A percentile compares a stretch with the other conserved stretches of the same genome.
Conservation (phyloP, 768 basidiomycete genomes). For the Panellus pusillus region DNA sequence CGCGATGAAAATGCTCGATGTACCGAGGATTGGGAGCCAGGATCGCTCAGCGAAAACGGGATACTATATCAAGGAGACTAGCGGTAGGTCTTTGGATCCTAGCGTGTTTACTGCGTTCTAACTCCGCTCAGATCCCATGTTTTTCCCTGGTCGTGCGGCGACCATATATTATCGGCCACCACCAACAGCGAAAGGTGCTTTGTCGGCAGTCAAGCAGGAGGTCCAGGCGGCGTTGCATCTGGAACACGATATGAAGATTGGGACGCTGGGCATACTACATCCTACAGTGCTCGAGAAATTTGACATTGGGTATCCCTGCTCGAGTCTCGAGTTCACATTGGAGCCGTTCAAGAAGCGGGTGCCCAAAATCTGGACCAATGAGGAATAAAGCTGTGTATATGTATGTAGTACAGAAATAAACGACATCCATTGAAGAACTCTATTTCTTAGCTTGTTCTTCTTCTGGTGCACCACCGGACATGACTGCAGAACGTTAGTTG, state of each 20-base stretch:
- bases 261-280: conserved; percentile 91
- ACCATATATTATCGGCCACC: conserved; percentile 82
- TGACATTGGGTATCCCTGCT: conserved; percentile 93
- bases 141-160: conserved; percentile 94
- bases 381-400: conserved; percentile 33
- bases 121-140: conserved; percentile 71
- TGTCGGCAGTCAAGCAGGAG: conserved; percentile 40
- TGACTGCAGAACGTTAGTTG: conserved; percentile 24
- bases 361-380: conserved; percentile 57
- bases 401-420: conserved; percentile 3
- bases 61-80: conserved; percentile 88
- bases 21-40: conserved; percentile 68
- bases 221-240: conserved; percentile 46
- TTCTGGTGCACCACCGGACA: conserved; percentile 40
- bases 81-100: conserved; percentile 54
- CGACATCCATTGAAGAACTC: conserved; percentile 14
- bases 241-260: conserved; percentile 70
- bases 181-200: conserved; percentile 32
- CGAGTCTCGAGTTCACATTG: conserved; percentile 89
- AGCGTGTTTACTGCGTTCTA: not conserved
- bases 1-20: conserved; percentile 93
- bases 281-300: conserved; percentile 90
- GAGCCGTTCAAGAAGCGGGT: conserved; percentile 89
- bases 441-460: conserved; percentile 33
- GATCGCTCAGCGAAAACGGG: conserved; percentile 64